These are phyloP conservation scores for Trifolium fragiferum DNA, from an alignment of 306 rosid species.

Conservation along the genomic window DNA sequence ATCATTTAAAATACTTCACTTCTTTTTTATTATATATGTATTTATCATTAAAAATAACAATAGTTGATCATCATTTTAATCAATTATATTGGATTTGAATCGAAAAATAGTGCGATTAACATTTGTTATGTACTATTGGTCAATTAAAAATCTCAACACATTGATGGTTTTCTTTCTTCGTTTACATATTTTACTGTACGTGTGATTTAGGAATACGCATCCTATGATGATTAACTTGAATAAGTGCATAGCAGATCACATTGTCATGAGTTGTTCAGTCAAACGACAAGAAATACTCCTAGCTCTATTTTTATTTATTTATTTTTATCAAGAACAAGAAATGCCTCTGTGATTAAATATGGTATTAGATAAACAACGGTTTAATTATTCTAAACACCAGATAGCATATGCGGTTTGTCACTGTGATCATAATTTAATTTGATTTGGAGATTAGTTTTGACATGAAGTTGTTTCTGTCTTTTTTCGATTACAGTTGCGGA, in stretches of 20 bases:
- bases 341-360: constrained; percentile 30
- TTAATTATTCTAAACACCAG: constrained; percentile 27
- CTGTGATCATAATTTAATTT: too few species aligned
- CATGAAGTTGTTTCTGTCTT: too few species aligned
- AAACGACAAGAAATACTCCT: constrained; percentile 38
- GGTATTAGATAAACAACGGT: neutral
- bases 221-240: neutral
- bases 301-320: too few species aligned
- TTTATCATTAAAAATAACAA: too few species aligned
- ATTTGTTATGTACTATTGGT: too few species aligned
- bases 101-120: too few species aligned
- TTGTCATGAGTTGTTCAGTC: constrained; percentile 26
- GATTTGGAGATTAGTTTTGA: too few species aligned
- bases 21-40: too few species aligned
- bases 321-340: constrained; percentile 17
- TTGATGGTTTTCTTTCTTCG: neutral
- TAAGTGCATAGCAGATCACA: constrained; percentile 2
- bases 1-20: too few species aligned
- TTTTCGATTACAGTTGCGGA: too few species aligned
- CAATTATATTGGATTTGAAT: too few species aligned
- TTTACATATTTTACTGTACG: constrained; percentile 27
- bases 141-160: neutral
- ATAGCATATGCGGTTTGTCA: neutral
- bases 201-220: constrained; percentile 43
- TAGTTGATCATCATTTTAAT: too few species aligned